Evolutionary conservation across 768 basidiomycete genomes (phyloP), one percentile per base, ranked within the genome.

Genomic region (Amanita rubescens): DNA sequence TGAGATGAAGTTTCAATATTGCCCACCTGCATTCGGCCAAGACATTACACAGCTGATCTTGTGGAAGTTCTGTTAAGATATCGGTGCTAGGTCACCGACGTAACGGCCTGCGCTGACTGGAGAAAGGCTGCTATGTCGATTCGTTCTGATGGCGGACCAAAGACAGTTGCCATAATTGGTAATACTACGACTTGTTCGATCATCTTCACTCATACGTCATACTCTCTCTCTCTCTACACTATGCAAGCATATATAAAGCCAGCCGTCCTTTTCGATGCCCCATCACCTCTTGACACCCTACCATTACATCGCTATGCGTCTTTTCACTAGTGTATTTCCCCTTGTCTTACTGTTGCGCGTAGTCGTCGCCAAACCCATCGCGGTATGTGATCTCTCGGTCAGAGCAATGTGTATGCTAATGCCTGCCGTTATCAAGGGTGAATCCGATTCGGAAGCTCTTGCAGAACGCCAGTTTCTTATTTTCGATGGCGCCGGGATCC

Each of bases 81-180:
- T 43, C 19, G 27, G 7, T 34, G 17, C 11, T 38, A 5, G 50
- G n/a, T 12, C 10, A 32, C 39, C 9, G 38, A 56, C 9, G 10
- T 17, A 25, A 37, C 38, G 34, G 34, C 53, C 33, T 54, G 38
- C 5, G 71, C 67, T 47, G 68, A 61, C 11, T 70, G 65, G 12
- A 78, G 55, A 59, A 84, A 84, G 1, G 65, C 65, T 24, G 61
- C 62, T 42, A 86, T 57, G 42, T 78, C 63, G 30, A 86, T 71
- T 22, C 60, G 68, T 32, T 82, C 75, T 37, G 85, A 87, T 19
- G 82, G 70, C 39, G 84, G 85, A 0, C 85, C 85, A 65, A 85
- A 82, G 51, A 77, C 71, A 30, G 76, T 80, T 57, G 82, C 80
- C 49, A 71, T 61, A 48, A 56, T 58, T 46, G 52, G 44, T 12